Base-by-base conservation (phyloP, 1,139 yeast genomes). In the Kazachstania sp. region DNA sequence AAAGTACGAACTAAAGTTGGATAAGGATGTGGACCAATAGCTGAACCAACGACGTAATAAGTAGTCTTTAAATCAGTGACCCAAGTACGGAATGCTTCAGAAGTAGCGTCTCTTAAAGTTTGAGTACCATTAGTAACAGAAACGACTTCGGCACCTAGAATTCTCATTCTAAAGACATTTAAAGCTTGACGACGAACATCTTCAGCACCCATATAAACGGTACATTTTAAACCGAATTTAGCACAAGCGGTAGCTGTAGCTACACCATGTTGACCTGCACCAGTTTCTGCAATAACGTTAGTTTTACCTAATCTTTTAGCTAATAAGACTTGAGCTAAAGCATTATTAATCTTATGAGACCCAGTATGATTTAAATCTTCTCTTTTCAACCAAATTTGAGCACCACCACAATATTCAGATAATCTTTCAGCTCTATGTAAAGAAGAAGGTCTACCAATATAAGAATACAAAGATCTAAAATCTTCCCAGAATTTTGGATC, bases 191-290 rank as follows among this genome's bases (percentile, higher is more conserved):
- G 86, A 68, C 97, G 85, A 44, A 86, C 95, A 71, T 92, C 99
- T 70, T 92, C 98, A 44, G 97, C 97, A 53, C 99, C 99, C 99
- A 92, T 92, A 64, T 80, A 92, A 36, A 92, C 95, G n/a, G 87
- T 86, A 73, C 98, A 92, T 64, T 85, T 80, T 69, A 92, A 68
- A 46, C 98, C 98, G 59, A 92, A 92, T 68, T 92, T 94, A 56
- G 99, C 99, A 71, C 96, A 90, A 0, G 95, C 97, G 48, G 98
- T 92, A 30, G 99, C 99, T 49, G 98, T 92, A 41, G 99, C 99
- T 40, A 92, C 99, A 72, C 99, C 99, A 66, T 92, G 99, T 73
- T 92, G 99, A 54, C 99, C 99, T 47, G 99, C 99, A 68, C 99
- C 99, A 41, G 99, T 92, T 72, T 92, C 99, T 41, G 99, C 99